Percentiles rank a stretch among this genome's conserved stretches.
These are phyloP conservation scores for Cantharellus cinnabarinus DNA, from an alignment of 768 basidiomycete genomes.

Conservation along the genomic window DNA sequence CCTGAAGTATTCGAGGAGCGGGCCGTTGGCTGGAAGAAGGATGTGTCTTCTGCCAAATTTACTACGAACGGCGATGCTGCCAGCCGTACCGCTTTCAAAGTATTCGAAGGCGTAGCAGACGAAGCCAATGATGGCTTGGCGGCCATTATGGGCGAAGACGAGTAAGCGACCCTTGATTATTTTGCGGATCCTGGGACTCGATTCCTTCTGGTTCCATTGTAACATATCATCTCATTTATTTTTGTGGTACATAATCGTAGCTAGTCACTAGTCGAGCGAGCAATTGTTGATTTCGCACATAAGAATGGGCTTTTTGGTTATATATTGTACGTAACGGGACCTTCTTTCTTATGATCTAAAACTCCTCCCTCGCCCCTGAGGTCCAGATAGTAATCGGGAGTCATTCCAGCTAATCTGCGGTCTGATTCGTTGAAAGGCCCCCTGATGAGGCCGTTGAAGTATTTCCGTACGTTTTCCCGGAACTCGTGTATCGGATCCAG, in stretches of 20 bases:
- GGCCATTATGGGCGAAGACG: conserved; percentile 37
- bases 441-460: conserved; percentile 54
- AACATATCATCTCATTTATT: no score
- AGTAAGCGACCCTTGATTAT: not conserved
- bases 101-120: conserved; percentile 46
- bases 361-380: conserved; percentile 31
- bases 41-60: not conserved
- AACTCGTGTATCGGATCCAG: conserved; percentile 45
- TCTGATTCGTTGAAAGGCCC: conserved; percentile 70
- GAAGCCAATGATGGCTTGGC: conserved; percentile 49
- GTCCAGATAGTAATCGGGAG: conserved; percentile 48
- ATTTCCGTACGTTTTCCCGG: conserved; percentile 42
- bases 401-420: conserved; percentile 53
- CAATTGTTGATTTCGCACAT: no score
- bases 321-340: no score
- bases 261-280: no score
- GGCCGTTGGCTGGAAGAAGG: conserved; percentile 39
- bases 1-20: conserved; percentile 52
- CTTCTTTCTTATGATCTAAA: no score
- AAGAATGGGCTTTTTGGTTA: no score
- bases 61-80: conserved; percentile 13
- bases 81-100: conserved; percentile 36
- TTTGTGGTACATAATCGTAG: no score
- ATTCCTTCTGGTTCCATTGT: not conserved
- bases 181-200: not conserved